phyloP scores from a whole-genome alignment of 2,329 filamentous ascomycete species.

The Ilyonectria robusta region DNA sequence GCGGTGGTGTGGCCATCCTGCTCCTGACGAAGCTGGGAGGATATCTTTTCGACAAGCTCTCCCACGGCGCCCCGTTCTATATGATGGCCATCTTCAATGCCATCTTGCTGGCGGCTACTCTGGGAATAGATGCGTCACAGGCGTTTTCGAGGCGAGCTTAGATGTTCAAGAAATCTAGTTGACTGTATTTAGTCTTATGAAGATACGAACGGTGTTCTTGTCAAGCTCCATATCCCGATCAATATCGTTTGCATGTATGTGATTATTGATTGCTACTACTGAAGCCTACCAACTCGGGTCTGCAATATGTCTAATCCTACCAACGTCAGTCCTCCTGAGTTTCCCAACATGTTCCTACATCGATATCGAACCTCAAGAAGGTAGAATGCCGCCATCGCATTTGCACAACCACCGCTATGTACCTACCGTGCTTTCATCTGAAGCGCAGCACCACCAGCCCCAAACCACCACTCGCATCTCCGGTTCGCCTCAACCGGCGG shows the following conservation, averaged over 20 bases:
- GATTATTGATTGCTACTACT: too few relatives aligned
- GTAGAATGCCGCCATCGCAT: neutral
- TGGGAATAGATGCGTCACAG: constrained; percentile 64
- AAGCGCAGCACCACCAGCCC: neutral
- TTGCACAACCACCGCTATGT: neutral
- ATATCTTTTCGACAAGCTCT: constrained; percentile 83
- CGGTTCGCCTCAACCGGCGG: neutral
- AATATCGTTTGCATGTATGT: too few relatives aligned
- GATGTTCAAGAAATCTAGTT: neutral
- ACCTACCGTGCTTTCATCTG: neutral
- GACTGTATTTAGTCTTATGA: constrained; percentile 29
- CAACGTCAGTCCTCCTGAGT: too few relatives aligned
- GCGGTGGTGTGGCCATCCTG: constrained; percentile 90
- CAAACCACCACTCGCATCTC: neutral
- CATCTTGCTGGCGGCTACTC: constrained; percentile 72
- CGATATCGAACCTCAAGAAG: neutral
- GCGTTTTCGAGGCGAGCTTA: constrained; percentile 50
- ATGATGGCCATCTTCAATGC: constrained; percentile 94
- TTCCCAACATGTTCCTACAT: neutral
- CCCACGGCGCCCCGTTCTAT: constrained; percentile 87
- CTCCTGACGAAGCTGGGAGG: constrained; percentile 93
- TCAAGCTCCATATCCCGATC: neutral
- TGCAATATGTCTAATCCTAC: too few relatives aligned
- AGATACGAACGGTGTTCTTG: constrained; percentile 31
- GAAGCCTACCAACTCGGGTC: neutral